phyloP scores from a whole-genome alignment of 306 rosid species.

The Albizia julibrissin region DNA sequence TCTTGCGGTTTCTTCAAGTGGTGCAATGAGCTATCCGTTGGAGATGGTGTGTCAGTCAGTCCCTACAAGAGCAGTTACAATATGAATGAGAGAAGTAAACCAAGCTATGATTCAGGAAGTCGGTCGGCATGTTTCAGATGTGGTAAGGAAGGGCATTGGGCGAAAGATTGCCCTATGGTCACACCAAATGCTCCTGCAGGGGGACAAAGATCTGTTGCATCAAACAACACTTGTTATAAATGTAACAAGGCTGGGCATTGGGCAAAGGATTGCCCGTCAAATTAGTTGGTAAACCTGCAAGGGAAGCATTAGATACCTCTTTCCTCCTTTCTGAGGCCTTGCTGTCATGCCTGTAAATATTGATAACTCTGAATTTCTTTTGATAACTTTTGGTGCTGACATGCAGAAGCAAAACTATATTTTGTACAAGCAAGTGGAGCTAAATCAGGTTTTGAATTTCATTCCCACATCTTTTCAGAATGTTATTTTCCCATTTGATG shows the following conservation, averaged over 20 bases:
- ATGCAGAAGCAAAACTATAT: not conserved
- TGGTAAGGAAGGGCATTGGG: slow-evolving; percentile 64
- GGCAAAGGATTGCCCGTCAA: slow-evolving; percentile 47
- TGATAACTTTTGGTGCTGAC: not conserved
- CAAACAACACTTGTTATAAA: slow-evolving; percentile 46
- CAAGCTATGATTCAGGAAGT: slow-evolving; percentile 22
- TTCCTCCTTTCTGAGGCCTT: not conserved
- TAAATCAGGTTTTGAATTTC: not conserved
- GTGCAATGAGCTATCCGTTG: slow-evolving; percentile 49
- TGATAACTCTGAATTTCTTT: not conserved
- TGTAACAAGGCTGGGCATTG: slow-evolving; percentile 59
- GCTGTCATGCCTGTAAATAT: not conserved
- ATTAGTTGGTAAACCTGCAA: not conserved
- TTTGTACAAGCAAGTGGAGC: not conserved
- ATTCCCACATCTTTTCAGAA: not conserved
- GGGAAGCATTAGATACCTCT: not conserved
- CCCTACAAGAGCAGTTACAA: slow-evolving; percentile 11
- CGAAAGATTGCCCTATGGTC: slow-evolving; percentile 45
- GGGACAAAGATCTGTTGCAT: slow-evolving; percentile 36
- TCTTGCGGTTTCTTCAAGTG: slow-evolving; percentile 63
- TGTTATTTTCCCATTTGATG: not conserved
- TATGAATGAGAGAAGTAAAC: slow-evolving; percentile 25
- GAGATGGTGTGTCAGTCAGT: slow-evolving; percentile 16
- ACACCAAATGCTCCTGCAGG: slow-evolving; percentile 36
- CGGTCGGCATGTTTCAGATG: slow-evolving; percentile 55